Conservation (phyloP, 306 rosid genomes). For the Notholithocarpus densiflorus region DNA sequence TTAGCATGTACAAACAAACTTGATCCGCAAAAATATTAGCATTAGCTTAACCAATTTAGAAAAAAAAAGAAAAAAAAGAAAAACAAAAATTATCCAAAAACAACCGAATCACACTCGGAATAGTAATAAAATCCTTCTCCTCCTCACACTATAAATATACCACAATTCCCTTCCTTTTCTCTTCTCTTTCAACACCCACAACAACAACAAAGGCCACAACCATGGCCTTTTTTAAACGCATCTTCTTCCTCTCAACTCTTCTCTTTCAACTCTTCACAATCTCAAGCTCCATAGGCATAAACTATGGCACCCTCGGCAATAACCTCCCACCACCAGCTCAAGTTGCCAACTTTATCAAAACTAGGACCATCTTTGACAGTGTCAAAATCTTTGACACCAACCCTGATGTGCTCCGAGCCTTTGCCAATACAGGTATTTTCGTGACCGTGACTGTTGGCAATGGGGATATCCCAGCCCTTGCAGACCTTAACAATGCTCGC, state of each 20-base stretch:
- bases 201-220: neutral
- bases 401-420: conserved; percentile 76
- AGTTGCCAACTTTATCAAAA: conserved; percentile 64
- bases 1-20: neutral
- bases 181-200: neutral
- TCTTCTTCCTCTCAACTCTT: conserved; percentile 25
- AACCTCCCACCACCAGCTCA: conserved; percentile 61
- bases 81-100: too few species aligned
- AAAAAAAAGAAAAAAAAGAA: too few species aligned
- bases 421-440: conserved; percentile 63
- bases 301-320: conserved; percentile 82
- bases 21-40: neutral
- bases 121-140: too few species aligned
- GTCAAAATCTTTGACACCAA: conserved; percentile 75
- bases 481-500: conserved; percentile 29
- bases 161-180: neutral
- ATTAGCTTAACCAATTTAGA: too few species aligned
- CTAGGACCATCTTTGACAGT: conserved; percentile 55
- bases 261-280: conserved; percentile 36
- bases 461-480: conserved; percentile 52
- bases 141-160: neutral
- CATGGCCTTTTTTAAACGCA: conserved; percentile 19
- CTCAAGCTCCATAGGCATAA: conserved; percentile 64
- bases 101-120: neutral
- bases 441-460: conserved; percentile 74